Evolutionary conservation across 2,329 filamentous ascomycete genomes (phyloP), one percentile per base, ranked within the genome.

Genomic region (Lachnellula suecica): DNA sequence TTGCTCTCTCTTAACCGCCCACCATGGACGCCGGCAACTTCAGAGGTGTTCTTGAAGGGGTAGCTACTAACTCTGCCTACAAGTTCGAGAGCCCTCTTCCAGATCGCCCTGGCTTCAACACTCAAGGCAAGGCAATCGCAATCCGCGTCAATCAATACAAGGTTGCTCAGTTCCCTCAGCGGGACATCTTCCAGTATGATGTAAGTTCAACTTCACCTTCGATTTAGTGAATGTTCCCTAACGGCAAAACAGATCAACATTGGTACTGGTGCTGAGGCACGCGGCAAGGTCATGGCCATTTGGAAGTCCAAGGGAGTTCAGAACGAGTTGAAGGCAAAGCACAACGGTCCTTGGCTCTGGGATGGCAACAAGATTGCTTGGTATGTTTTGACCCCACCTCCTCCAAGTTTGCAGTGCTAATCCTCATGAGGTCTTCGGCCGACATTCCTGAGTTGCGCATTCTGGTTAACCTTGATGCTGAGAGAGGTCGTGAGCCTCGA

Each of bases 291-390:
- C 63, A 85, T 83, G 67, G 91, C 89, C 66, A 80, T 91, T 24
- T 97, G 91, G 90, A 72, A 82, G 1, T 87, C 85, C 1, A 73
- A 78, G 1, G 70, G 72, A 0, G 77, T 91, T 6, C 80, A 88
- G 66, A 56, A 70, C 0, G 70, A 72, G 2, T 71, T 92, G 1
- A 72, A 74, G 2, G 70, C 73, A 2, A 74, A 71, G 4, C 41
- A 17, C 68, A 68, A 17, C n/a, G 44, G 64, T 61, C 38, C 47
- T 1, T 91, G 87, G 81, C 81, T 97, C 51, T 91, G 84, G 62
- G 91, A 97, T 72, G 89, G 90, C 24, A 85, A 87, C 64, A 90
- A 87, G 69, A 78, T 99, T 43, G 92, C 91, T 15, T 99, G 94
- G 93, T 88, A 74, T 63, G 74, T 13, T 17, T 43, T 17, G 54